These are phyloP conservation scores for Seiridium unicorne DNA, from an alignment of 2,329 filamentous ascomycete genomes.

Conservation along the genomic window DNA sequence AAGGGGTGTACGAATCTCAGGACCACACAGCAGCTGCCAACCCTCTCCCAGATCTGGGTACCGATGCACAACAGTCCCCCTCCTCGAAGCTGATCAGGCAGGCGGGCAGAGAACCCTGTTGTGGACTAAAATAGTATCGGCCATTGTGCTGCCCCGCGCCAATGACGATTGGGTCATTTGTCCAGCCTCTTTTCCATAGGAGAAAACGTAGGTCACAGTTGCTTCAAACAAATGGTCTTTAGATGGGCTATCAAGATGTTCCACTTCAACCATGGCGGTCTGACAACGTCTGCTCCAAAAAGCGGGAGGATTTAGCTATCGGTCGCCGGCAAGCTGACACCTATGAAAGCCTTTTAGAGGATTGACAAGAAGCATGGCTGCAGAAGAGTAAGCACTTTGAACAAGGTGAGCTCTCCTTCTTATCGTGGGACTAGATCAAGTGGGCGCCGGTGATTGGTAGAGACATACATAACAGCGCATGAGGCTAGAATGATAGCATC, in stretches of 20 bases:
- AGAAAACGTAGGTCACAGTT: neutral
- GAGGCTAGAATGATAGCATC: neutral
- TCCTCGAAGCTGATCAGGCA: neutral
- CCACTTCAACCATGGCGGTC: too few species aligned
- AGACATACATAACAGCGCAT: neutral
- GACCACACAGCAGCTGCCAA: neutral
- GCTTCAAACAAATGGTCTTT: neutral
- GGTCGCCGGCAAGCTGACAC: neutral
- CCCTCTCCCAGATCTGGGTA: neutral
- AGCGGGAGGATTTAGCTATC: neutral
- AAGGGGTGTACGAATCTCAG: neutral
- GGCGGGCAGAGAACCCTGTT: neutral
- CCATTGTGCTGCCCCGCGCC: constrained; percentile 2
- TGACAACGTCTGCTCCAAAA: too few species aligned
- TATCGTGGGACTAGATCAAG: neutral
- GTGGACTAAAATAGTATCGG: constrained; percentile 5
- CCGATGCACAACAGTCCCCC: neutral
- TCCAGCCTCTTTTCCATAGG: constrained; percentile 1
- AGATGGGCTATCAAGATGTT: too few species aligned
- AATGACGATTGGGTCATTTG: constrained; percentile 1
- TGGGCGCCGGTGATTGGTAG: neutral
- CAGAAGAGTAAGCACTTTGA: neutral
- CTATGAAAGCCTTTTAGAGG: neutral
- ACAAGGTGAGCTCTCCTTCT: neutral
- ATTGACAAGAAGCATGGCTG: neutral